phyloP scores from a whole-genome alignment of 441 rosid genomes.

The Gossypium davidsonii region DNA sequence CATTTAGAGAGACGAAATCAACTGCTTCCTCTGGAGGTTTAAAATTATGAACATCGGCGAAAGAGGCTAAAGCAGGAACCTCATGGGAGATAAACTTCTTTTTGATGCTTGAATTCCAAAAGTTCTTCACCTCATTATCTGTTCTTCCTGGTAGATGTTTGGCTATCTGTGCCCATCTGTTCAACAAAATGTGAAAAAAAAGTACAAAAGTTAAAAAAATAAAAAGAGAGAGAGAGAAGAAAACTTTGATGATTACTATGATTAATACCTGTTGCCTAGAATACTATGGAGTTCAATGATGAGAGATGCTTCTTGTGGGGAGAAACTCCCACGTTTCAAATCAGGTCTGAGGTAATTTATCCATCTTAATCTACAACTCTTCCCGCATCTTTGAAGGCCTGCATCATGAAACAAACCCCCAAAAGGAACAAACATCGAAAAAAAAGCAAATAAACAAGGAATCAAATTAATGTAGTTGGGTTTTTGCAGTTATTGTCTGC shows the following conservation, averaged over 20 bases:
- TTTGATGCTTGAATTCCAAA: conserved; percentile 98
- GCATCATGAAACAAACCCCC: conserved; percentile 8
- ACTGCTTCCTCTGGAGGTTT: conserved; percentile 18
- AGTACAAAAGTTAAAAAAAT: background rate
- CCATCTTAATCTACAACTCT: conserved; percentile 96
- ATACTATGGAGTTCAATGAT: conserved; percentile 88
- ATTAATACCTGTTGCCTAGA: conserved; percentile 81
- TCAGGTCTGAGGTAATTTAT: conserved; percentile 91
- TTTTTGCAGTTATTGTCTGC: conserved; percentile 1
- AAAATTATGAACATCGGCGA: conserved; percentile 30
- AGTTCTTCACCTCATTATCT: conserved; percentile 94
- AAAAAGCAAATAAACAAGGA: background rate
- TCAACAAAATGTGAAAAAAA: background rate
- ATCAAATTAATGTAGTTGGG: conserved; percentile 1
- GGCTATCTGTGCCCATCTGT: conserved; percentile 95
- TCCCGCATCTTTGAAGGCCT: conserved; percentile 95
- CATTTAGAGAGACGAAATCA: conserved; percentile 37
- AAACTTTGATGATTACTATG: background rate
- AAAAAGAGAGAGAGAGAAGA: background rate
- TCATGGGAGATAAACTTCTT: conserved; percentile 74
- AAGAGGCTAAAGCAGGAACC: conserved; percentile 33
- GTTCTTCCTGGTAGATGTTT: conserved; percentile 93
- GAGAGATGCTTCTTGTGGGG: conserved; percentile 91
- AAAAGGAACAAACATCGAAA: background rate
- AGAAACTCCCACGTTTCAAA: conserved; percentile 93